Evolutionary conservation across 2,329 filamentous ascomycete genomes (phyloP).

Genomic region (Aspergillus phoenicis): DNA sequence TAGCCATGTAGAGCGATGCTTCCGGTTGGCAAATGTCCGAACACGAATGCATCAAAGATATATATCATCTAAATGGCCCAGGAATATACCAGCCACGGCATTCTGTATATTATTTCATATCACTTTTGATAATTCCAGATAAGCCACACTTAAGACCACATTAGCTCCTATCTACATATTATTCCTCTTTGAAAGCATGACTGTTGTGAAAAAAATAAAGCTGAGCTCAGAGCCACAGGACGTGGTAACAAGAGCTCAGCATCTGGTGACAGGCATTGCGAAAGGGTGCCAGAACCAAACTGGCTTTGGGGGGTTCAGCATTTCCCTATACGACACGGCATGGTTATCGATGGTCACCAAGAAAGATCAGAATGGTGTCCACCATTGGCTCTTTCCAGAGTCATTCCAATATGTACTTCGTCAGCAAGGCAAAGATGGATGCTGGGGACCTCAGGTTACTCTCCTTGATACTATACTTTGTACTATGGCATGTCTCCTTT

Average conservation of each 20-base stretch:
- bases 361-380: neutral
- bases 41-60: too few relatives aligned
- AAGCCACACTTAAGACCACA: too few relatives aligned
- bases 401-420: slow-evolving; percentile 34
- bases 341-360: slow-evolving; percentile 13
- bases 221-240: neutral
- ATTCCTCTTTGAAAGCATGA: neutral
- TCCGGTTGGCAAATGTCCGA: too few relatives aligned
- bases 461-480: slow-evolving; percentile 40
- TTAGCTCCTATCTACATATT: too few relatives aligned
- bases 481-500: slow-evolving; percentile 36
- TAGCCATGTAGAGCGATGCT: too few relatives aligned
- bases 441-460: slow-evolving; percentile 31
- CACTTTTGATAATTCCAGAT: too few relatives aligned
- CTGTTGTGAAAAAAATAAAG: neutral
- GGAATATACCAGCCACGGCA: too few relatives aligned
- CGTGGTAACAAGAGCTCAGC: neutral
- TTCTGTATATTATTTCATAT: too few relatives aligned
- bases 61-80: too few relatives aligned
- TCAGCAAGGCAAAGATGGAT: slow-evolving; percentile 27
- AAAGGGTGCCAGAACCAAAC: neutral
- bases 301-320: neutral
- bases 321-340: slow-evolving; percentile 10
- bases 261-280: neutral
- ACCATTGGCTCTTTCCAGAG: slow-evolving; percentile 36